Conservation (phyloP, 805 yeast species). For the Priceomyces castillae region DNA sequence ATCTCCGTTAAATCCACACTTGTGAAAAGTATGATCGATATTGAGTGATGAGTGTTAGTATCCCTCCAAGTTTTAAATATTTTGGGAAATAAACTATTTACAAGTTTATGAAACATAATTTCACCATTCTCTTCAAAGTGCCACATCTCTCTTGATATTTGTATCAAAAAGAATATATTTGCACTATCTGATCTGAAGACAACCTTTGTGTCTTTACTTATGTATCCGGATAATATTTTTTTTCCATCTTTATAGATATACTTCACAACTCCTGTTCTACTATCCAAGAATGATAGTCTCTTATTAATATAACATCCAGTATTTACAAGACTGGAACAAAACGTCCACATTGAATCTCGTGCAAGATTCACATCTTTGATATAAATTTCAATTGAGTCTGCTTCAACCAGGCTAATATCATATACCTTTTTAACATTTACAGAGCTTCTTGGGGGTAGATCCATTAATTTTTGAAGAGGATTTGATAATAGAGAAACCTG, state of each 20-base stretch:
- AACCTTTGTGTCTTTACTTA: conserved; percentile 71
- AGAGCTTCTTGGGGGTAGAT: conserved; percentile 62
- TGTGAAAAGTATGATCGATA: conserved; percentile 85
- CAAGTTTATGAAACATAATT: conserved; percentile 85
- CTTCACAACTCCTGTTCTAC: conserved; percentile 61
- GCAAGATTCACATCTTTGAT: conserved; percentile 78
- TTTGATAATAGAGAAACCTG: conserved; percentile 59
- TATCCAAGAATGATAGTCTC: conserved; percentile 57
- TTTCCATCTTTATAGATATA: conserved; percentile 66
- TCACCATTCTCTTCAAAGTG: conserved; percentile 96
- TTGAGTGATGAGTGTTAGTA: conserved; percentile 83
- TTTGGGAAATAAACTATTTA: conserved; percentile 88
- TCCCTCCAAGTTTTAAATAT: conserved; percentile 86
- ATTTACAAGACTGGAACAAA: conserved; percentile 59
- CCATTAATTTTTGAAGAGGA: conserved; percentile 57
- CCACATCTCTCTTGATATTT: conserved; percentile 96
- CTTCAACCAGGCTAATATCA: conserved; percentile 50
- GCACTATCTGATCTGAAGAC: conserved; percentile 93
- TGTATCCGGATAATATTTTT: conserved; percentile 69
- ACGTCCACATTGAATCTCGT: conserved; percentile 90
- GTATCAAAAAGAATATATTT: conserved; percentile 75
- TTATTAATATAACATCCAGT: conserved; percentile 69
- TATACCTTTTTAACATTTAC: conserved; percentile 53
- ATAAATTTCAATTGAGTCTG: conserved; percentile 79
- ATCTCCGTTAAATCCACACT: conserved; percentile 60